Conservation (phyloP, 495 filamentous ascomycete species). For the Penicillium verhagenii region DNA sequence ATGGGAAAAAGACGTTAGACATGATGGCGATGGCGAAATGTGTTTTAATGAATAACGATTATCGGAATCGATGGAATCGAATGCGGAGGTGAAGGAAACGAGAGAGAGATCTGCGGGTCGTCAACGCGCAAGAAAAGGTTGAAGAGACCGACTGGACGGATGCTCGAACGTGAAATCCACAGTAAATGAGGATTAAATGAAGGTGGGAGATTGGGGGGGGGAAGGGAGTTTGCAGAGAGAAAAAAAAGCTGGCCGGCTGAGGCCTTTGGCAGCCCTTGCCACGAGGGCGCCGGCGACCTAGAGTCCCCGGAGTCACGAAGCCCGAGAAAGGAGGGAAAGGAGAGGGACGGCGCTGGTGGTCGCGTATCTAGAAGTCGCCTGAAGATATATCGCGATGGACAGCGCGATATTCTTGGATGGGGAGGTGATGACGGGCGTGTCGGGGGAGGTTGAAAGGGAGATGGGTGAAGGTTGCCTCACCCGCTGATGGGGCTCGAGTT, state of each 20-base stretch:
- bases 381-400: constrained; percentile 43
- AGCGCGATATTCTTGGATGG: constrained; percentile 42
- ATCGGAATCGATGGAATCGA: constrained; percentile 10
- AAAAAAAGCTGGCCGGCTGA: constrained; percentile 47
- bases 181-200: constrained; percentile 37
- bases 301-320: constrained; percentile 41
- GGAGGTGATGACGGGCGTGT: constrained; percentile 32
- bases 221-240: too few relatives aligned
- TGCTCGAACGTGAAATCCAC: constrained; percentile 17
- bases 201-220: constrained; percentile 31
- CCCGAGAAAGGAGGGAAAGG: constrained; percentile 33
- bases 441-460: constrained; percentile 45
- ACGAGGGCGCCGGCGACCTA: constrained; percentile 53
- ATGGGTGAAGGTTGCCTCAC: constrained; percentile 42
- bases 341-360: constrained; percentile 18
- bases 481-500: constrained; percentile 47
- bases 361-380: constrained; percentile 23
- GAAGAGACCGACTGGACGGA: constrained; percentile 19
- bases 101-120: constrained; percentile 10
- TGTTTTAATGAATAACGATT: constrained; percentile 14
- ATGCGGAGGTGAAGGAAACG: constrained; percentile 14
- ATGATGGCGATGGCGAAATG: constrained; percentile 55
- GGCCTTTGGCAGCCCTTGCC: constrained; percentile 55
- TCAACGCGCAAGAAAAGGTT: constrained; percentile 23
- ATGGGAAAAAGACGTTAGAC: constrained; percentile 89